These are phyloP conservation scores for Acanthamoeba lenticulata DNA, from an alignment of 208 protist species.

Conservation along the genomic window DNA sequence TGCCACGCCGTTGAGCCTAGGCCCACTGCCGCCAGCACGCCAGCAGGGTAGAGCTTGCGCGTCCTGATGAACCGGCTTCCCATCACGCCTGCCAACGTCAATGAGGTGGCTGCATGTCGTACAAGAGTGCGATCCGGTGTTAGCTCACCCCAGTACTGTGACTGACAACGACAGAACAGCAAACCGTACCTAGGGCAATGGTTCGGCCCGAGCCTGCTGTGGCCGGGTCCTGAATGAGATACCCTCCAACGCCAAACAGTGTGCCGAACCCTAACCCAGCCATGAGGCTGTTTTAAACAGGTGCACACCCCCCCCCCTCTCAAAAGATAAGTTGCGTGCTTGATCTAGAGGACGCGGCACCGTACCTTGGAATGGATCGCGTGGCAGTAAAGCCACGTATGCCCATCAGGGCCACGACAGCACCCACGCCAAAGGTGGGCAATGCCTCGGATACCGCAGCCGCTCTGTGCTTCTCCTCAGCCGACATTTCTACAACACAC, in stretches of 20 bases:
- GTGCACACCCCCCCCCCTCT: too few species aligned
- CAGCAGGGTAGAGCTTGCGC: not conserved
- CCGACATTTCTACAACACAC: too few species aligned
- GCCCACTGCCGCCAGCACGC: not conserved
- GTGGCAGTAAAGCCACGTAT: not conserved
- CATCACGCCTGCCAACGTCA: slow-evolving; percentile 3
- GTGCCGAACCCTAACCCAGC: not conserved
- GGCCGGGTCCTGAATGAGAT: not conserved
- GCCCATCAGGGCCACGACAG: not conserved
- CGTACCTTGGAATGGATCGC: not conserved
- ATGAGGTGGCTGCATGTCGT: not conserved
- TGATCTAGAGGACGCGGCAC: too few species aligned
- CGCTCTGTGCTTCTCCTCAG: too few species aligned
- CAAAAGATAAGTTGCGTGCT: too few species aligned
- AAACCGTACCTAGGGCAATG: not conserved
- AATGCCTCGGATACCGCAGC: not conserved
- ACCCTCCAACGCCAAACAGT: not conserved
- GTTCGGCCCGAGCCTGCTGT: not conserved
- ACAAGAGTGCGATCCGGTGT: not conserved
- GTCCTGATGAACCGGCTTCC: not conserved
- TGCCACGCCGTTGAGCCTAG: not conserved
- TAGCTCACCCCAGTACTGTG: not conserved
- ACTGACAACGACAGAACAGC: too few species aligned
- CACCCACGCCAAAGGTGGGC: slow-evolving; percentile 21
- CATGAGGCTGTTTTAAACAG: not conserved